These are phyloP conservation scores for Allantophomopsis lycopodina DNA, from an alignment of 2,329 filamentous ascomycete species.

Conservation along the genomic window DNA sequence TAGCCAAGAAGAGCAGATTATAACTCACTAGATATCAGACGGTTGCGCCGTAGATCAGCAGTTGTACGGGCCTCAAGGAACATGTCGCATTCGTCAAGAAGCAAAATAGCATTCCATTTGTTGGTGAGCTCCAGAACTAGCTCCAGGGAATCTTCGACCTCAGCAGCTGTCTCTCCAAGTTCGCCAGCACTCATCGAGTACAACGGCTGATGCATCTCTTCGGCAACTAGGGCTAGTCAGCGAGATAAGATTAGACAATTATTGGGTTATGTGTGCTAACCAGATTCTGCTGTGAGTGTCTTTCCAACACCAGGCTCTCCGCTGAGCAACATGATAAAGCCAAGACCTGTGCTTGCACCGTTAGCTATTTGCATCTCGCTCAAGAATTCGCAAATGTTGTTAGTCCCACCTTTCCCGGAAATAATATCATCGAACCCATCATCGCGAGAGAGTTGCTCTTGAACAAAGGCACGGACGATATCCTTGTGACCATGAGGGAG, in stretches of 20 bases:
- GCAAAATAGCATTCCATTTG: slow-evolving; percentile 56
- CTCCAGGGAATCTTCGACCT: slow-evolving; percentile 51
- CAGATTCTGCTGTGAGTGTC: slow-evolving; percentile 49
- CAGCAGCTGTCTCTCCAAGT: slow-evolving; percentile 47
- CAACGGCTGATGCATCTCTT: slow-evolving; percentile 31
- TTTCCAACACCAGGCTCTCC: slow-evolving; percentile 45
- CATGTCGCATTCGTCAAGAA: slow-evolving; percentile 56
- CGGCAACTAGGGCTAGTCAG: slow-evolving; percentile 21
- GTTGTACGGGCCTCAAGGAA: slow-evolving; percentile 23
- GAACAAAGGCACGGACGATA: slow-evolving; percentile 33
- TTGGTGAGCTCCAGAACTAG: slow-evolving; percentile 60
- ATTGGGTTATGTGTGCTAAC: slow-evolving; percentile 25
- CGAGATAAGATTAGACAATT: neutral
- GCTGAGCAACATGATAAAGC: slow-evolving; percentile 23
- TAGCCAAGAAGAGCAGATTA: slow-evolving; percentile 33
- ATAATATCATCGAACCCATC: slow-evolving; percentile 35
- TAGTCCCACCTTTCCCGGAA: slow-evolving; percentile 28
- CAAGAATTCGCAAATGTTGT: too few relatives aligned
- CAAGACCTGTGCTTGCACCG: slow-evolving; percentile 30
- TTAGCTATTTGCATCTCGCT: too few relatives aligned
- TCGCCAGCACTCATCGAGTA: slow-evolving; percentile 48
- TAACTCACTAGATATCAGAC: slow-evolving; percentile 20
- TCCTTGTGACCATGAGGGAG: slow-evolving; percentile 34
- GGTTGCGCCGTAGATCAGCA: slow-evolving; percentile 19
- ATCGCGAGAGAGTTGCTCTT: slow-evolving; percentile 27